Percentiles rank a stretch among this genome's conserved stretches.
phyloP scores from a whole-genome alignment of 164 flowering plant genomes.

The Dillenia suffruticosa region DNA sequence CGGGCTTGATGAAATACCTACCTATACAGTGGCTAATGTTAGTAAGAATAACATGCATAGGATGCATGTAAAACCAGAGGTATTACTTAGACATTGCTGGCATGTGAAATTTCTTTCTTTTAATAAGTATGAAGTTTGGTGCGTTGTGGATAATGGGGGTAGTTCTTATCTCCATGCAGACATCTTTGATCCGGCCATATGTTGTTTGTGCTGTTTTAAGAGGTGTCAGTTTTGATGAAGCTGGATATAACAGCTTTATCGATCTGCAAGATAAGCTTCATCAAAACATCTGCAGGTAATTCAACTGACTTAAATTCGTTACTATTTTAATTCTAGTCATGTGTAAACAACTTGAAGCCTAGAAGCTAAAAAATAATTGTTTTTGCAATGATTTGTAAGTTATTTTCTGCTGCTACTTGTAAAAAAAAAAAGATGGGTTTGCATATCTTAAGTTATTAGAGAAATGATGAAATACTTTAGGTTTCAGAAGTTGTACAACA shows the following conservation, averaged over 20 bases:
- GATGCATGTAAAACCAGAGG: constrained; percentile 87
- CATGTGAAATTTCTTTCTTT: too few species aligned
- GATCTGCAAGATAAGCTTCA: constrained; percentile 98
- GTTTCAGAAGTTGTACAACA: too few species aligned
- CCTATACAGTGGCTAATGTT: constrained; percentile 41
- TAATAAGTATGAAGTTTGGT: too few species aligned
- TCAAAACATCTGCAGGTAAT: constrained; percentile 93
- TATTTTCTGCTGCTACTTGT: too few species aligned
- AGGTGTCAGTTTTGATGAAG: constrained; percentile 78
- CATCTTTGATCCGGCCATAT: constrained; percentile 68
- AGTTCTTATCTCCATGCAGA: constrained; percentile 34
- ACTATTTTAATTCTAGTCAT: too few species aligned
- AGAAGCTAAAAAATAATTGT: too few species aligned
- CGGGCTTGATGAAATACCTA: constrained; percentile 56
- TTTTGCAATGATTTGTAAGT: too few species aligned
- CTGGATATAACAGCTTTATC: constrained; percentile 87
- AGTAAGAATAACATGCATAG: constrained; percentile 54
- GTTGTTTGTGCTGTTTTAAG: constrained; percentile 97
- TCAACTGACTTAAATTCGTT: background rate
- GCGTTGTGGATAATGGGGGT: too few species aligned
- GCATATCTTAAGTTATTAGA: too few species aligned
- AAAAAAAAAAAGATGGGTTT: too few species aligned
- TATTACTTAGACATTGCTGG: constrained; percentile 5
- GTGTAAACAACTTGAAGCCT: too few species aligned
- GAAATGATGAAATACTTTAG: too few species aligned